Percentiles rank a stretch among this genome's conserved stretches.
These are phyloP conservation scores for Fusarium nematophilum DNA, from an alignment of 2,329 filamentous ascomycete species.

Conservation along the genomic window DNA sequence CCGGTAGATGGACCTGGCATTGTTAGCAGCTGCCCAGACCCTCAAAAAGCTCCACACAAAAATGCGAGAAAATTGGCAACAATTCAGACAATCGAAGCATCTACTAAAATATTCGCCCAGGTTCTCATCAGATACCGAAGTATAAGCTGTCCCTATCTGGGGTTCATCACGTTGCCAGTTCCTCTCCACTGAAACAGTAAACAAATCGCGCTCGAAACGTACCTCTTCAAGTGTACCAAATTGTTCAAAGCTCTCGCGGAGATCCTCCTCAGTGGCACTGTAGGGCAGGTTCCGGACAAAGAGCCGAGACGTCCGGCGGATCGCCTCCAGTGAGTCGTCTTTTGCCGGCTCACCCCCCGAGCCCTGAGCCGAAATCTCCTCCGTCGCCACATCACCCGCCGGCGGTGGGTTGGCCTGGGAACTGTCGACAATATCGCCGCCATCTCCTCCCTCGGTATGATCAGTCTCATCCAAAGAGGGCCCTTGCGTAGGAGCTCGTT, in stretches of 20 bases:
- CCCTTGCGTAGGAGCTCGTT: constrained; percentile 37
- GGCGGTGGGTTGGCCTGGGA: constrained; percentile 24
- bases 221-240: constrained; percentile 90
- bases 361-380: constrained; percentile 42
- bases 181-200: constrained; percentile 14
- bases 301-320: constrained; percentile 79
- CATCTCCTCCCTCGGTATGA: constrained; percentile 30
- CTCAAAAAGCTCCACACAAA: constrained; percentile 32
- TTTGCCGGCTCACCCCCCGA: constrained; percentile 43
- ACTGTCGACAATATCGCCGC: constrained; percentile 27
- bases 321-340: constrained; percentile 51
- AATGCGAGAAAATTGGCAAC: constrained; percentile 43
- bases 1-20: constrained; percentile 84
- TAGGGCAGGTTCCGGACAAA: constrained; percentile 93
- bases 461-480: constrained; percentile 21
- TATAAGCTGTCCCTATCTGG: constrained; percentile 99
- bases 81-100: constrained; percentile 91
- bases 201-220: constrained; percentile 56
- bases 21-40: constrained; percentile 42
- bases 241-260: constrained; percentile 75
- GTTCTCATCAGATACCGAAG: constrained; percentile 88
- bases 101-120: constrained; percentile 99
- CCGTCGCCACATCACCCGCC: constrained; percentile 33
- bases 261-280: constrained; percentile 78
- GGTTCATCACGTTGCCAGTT: constrained; percentile 82